phyloP scores from a whole-genome alignment of 2,329 filamentous ascomycete species.

The Phaeoacremonium minimum region DNA sequence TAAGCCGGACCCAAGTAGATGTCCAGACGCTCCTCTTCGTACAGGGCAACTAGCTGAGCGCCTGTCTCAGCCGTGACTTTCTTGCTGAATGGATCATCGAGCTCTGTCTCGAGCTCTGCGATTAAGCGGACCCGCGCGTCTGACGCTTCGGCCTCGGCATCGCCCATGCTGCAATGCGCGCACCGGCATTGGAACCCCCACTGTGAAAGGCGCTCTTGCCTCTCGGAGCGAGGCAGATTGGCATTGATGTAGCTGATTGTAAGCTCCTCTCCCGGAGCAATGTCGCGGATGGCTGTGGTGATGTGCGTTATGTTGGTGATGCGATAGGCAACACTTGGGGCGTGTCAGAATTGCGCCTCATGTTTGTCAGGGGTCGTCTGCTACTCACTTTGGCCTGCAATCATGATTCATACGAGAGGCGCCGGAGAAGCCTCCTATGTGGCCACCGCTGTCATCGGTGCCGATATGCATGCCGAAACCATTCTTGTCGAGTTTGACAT shows the following conservation, averaged over 20 bases:
- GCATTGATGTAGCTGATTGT: constrained; percentile 32
- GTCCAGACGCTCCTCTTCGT: neutral
- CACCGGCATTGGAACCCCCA: too few relatives aligned
- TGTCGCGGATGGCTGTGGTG: constrained; percentile 29
- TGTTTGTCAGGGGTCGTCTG: constrained; percentile 25
- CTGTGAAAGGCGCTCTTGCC: too few relatives aligned
- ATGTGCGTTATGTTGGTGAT: constrained; percentile 26
- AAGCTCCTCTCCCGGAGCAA: constrained; percentile 33
- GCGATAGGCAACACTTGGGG: too few relatives aligned
- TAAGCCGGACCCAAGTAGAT: constrained; percentile 1
- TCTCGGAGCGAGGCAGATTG: neutral
- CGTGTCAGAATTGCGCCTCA: too few relatives aligned
- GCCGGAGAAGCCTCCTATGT: too few relatives aligned
- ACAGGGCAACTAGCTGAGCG: neutral
- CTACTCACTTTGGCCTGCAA: constrained; percentile 33
- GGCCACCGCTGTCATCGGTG: too few relatives aligned
- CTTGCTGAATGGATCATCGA: too few relatives aligned
- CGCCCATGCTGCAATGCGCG: too few relatives aligned
- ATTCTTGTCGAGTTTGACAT: too few relatives aligned
- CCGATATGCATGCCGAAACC: too few relatives aligned
- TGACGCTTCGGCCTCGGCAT: constrained; percentile 1
- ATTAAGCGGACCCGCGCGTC: neutral
- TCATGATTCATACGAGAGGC: constrained; percentile 36
- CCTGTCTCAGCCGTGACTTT: neutral
- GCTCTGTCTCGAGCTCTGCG: too few relatives aligned